A percentile compares a stretch with the other conserved stretches of the same genome.
These are phyloP conservation scores for Cicer judaicum DNA, from an alignment of 306 rosid species.

Conservation along the genomic window DNA sequence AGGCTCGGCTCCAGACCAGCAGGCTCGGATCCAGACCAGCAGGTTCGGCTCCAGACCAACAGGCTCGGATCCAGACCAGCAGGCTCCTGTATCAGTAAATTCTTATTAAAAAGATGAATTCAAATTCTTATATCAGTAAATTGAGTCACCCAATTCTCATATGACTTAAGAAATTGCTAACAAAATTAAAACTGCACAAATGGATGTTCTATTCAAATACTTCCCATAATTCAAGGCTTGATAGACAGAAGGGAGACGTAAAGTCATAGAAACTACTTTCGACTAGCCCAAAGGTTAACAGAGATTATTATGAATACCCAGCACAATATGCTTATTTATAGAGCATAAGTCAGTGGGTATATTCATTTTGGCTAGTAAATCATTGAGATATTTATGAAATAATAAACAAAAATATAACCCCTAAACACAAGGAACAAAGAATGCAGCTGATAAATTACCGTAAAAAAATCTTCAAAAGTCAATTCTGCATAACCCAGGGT, in stretches of 20 bases:
- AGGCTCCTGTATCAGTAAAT: too few species aligned
- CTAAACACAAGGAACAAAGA: conserved; percentile 33
- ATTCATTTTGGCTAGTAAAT: conserved; percentile 3
- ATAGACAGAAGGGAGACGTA: too few species aligned
- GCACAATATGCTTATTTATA: too few species aligned
- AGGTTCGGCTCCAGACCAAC: too few species aligned
- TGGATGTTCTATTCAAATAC: conserved; percentile 13
- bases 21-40: too few species aligned
- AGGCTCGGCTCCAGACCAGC: too few species aligned
- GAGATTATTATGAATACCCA: too few species aligned
- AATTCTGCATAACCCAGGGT: conserved; percentile 88
- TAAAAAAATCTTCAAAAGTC: conserved; percentile 94
- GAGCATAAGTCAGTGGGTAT: conserved; percentile 11
- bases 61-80: too few species aligned
- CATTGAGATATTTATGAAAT: conserved; percentile 25
- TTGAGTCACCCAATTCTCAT: conserved; percentile 23
- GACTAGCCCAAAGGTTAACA: too few species aligned
- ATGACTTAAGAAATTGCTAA: conserved; percentile 16
- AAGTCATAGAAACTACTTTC: too few species aligned
- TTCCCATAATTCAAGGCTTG: too few species aligned
- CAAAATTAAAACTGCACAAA: conserved; percentile 1
- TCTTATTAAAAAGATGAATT: not conserved
- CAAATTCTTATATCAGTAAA: not conserved
- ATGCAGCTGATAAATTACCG: conserved; percentile 58
- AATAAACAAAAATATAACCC: conserved; percentile 27